Evolutionary conservation across 1,139 yeast genomes (phyloP).

Genomic region (Komagataea norvegica): DNA sequence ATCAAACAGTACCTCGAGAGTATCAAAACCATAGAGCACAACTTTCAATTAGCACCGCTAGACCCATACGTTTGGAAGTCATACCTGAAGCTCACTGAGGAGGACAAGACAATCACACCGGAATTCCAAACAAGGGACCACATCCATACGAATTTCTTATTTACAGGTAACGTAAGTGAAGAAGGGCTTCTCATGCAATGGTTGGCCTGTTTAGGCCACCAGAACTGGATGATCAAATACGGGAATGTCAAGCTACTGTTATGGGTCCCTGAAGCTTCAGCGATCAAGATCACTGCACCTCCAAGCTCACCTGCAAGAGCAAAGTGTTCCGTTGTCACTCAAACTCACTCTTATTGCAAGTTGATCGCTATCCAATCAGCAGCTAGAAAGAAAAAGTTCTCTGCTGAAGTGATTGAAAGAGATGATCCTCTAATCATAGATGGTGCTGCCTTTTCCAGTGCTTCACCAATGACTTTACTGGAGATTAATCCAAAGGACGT

Average conservation of each 20-base stretch:
- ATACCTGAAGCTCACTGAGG: conserved; percentile 40
- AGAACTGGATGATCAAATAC: conserved; percentile 70
- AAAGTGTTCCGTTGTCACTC: conserved; percentile 57
- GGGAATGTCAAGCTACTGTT: conserved; percentile 72
- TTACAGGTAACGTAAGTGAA: conserved; percentile 38
- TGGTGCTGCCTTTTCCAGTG: conserved; percentile 17
- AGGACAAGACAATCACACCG: conserved; percentile 41
- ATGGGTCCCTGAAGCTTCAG: conserved; percentile 55
- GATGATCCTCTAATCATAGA: conserved; percentile 27
- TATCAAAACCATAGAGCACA: conserved; percentile 26
- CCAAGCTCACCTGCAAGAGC: conserved; percentile 45
- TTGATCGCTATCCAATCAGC: conserved; percentile 44
- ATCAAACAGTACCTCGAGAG: conserved; percentile 21
- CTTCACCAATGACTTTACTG: conserved; percentile 36
- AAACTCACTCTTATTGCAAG: conserved; percentile 50
- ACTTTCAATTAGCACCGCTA: conserved; percentile 10
- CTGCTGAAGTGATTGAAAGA: conserved; percentile 16
- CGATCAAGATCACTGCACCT: conserved; percentile 54
- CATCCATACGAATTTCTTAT: conserved; percentile 58
- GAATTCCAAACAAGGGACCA: conserved; percentile 36
- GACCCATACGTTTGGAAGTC: conserved; percentile 70
- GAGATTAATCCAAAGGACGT: conserved; percentile 53
- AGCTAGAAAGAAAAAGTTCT: conserved; percentile 18
- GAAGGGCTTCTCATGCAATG: conserved; percentile 76
- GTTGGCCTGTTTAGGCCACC: conserved; percentile 61